These are phyloP conservation scores for Heritiera fomes DNA, from an alignment of 345 rosid genomes.

Conservation along the genomic window DNA sequence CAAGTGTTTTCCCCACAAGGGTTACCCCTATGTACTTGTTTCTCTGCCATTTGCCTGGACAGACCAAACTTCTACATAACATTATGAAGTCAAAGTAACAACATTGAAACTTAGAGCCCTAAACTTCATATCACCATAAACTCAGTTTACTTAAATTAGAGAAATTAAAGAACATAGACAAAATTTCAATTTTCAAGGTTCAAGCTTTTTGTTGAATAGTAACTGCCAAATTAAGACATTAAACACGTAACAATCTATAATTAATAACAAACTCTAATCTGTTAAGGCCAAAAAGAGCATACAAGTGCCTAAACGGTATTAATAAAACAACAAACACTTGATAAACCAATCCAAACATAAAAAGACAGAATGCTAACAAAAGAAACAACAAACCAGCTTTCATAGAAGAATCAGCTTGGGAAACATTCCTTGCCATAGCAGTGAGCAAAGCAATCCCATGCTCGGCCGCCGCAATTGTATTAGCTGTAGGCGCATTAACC, in stretches of 20 bases:
- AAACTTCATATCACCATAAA: background rate
- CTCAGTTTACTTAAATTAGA: background rate
- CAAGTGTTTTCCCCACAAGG: slow-evolving; percentile 55
- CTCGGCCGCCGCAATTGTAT: slow-evolving; percentile 58
- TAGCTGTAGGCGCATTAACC: slow-evolving; percentile 58
- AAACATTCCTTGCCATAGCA: slow-evolving; percentile 54
- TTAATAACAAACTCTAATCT: background rate
- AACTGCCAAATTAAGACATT: background rate
- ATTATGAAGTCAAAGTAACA: background rate
- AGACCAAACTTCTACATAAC: background rate
- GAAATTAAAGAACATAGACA: background rate
- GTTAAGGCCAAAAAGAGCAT: background rate
- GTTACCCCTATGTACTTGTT: slow-evolving; percentile 53
- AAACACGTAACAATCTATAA: background rate
- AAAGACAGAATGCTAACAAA: background rate
- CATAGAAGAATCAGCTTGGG: slow-evolving; percentile 58
- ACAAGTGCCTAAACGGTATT: slow-evolving; percentile 18
- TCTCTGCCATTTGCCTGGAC: slow-evolving; percentile 50
- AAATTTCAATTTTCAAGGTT: background rate
- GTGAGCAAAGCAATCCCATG: slow-evolving; percentile 55
- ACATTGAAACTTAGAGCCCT: background rate
- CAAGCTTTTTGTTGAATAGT: background rate
- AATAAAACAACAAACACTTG: background rate
- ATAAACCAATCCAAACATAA: background rate
- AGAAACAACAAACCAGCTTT: slow-evolving; percentile 47